Percentiles rank a stretch among this genome's conserved stretches.
Conservation (phyloP, 345 rosid genomes). For the Brassica cretica region DNA sequence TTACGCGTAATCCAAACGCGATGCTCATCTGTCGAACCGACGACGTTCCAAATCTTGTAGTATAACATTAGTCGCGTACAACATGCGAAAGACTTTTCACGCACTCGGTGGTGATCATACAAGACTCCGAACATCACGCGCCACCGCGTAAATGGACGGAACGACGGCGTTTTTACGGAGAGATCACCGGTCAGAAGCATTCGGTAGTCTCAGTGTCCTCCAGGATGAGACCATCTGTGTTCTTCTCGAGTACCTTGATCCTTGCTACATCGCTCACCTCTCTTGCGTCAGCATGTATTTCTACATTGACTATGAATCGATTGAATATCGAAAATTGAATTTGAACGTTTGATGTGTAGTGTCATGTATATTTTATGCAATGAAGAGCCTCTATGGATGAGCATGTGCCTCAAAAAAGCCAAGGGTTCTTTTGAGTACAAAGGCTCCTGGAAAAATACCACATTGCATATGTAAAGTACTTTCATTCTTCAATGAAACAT, state of each 20-base stretch:
- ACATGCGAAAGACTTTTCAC: slow-evolving; percentile 12
- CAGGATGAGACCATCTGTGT: slow-evolving; percentile 73
- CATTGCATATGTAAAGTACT: slow-evolving; percentile 55
- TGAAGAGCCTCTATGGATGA: slow-evolving; percentile 95
- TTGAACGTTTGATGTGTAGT: slow-evolving; percentile 35
- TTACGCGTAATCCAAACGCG: too few species aligned
- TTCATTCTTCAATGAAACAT: neutral
- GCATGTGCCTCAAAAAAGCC: slow-evolving; percentile 51
- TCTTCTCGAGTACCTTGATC: slow-evolving; percentile 61
- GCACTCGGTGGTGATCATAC: slow-evolving; percentile 35
- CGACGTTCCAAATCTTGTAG: too few species aligned
- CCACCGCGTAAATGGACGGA: slow-evolving; percentile 43
- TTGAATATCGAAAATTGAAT: neutral
- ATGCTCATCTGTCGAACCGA: too few species aligned
- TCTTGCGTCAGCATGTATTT: slow-evolving; percentile 87
- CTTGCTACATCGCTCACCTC: slow-evolving; percentile 73
- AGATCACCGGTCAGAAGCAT: slow-evolving; percentile 63
- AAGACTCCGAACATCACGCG: slow-evolving; percentile 27
- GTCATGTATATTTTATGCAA: slow-evolving; percentile 82
- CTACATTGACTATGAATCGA: neutral
- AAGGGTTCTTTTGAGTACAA: slow-evolving; percentile 62
- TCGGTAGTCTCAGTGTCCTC: slow-evolving; percentile 61
- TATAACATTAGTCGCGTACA: neutral
- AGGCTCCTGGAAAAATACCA: slow-evolving; percentile 89
- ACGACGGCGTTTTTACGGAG: slow-evolving; percentile 26